A percentile compares a stretch with the other conserved stretches of the same genome.
These are phyloP conservation scores for Vigna hirtella DNA, from an alignment of 306 rosid genomes.

Conservation along the genomic window DNA sequence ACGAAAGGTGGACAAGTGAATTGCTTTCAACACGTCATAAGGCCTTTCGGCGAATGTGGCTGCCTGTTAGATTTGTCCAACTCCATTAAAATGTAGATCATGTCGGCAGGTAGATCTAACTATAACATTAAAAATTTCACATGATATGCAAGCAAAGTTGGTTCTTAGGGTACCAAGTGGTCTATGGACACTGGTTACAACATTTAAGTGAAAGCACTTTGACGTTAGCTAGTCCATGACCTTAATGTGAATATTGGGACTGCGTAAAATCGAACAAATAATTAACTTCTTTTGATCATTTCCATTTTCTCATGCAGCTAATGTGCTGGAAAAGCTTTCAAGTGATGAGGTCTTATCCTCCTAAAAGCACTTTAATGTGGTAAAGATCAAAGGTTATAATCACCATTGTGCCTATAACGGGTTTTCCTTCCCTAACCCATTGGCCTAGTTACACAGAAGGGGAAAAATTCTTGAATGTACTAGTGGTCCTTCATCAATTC, in stretches of 20 bases:
- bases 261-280: background rate
- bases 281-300: conserved; percentile 1
- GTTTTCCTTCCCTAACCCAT: conserved; percentile 33
- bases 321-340: background rate
- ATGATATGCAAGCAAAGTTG: background rate
- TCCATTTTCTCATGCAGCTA: background rate
- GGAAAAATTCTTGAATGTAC: background rate
- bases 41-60: conserved; percentile 11
- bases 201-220: background rate
- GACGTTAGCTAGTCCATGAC: background rate
- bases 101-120: conserved; percentile 19
- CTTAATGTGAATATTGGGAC: background rate
- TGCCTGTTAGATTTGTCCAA: conserved; percentile 1
- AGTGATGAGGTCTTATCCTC: background rate
- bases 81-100: background rate
- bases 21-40: background rate
- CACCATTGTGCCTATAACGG: background rate
- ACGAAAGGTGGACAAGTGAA: conserved; percentile 9
- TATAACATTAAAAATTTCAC: background rate
- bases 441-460: background rate
- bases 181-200: background rate
- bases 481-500: conserved; percentile 4
- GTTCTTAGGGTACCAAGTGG: background rate
- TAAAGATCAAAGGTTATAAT: background rate
- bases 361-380: background rate